These are phyloP conservation scores for Cocos nucifera DNA, from an alignment of 176 grass and related monocot genomes.

Conservation along the genomic window DNA sequence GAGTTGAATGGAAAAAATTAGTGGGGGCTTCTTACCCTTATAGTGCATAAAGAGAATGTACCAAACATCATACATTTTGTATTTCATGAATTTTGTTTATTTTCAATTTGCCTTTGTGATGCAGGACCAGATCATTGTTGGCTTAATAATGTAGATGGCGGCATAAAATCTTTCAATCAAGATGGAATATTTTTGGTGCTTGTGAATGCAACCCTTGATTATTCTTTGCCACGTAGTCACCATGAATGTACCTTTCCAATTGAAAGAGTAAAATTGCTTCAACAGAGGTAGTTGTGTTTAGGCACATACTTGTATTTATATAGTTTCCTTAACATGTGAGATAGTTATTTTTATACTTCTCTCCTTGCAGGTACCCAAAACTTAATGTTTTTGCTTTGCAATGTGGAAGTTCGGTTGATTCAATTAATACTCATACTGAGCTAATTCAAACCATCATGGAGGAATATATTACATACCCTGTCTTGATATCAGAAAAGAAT, in stretches of 20 bases:
- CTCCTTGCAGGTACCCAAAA: constrained; percentile 31
- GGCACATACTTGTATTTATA: not conserved
- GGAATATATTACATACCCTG: constrained; percentile 43
- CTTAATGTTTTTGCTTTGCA: constrained; percentile 47
- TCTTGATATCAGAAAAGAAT: constrained; percentile 38
- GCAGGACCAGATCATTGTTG: constrained; percentile 43
- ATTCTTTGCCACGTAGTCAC: not conserved
- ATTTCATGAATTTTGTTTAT: constrained; percentile 2
- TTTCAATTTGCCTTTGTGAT: constrained; percentile 7
- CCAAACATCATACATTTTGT: not conserved
- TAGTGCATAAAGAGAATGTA: no score
- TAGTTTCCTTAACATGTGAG: not conserved
- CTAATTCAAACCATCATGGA: constrained; percentile 21
- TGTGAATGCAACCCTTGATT: constrained; percentile 22
- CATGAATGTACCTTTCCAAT: constrained; percentile 23
- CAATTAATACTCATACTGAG: constrained; percentile 25
- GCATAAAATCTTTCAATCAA: constrained; percentile 25
- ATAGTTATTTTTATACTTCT: constrained; percentile 9
- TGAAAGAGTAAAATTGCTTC: constrained; percentile 45
- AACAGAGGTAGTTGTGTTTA: constrained; percentile 39
- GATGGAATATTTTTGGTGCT: constrained; percentile 37
- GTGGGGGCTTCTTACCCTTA: no score
- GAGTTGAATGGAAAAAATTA: no score
- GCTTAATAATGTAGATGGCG: constrained; percentile 35
- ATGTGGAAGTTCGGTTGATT: constrained; percentile 28